Conservation (phyloP, 805 yeast species). For the Candida michaelii region DNA sequence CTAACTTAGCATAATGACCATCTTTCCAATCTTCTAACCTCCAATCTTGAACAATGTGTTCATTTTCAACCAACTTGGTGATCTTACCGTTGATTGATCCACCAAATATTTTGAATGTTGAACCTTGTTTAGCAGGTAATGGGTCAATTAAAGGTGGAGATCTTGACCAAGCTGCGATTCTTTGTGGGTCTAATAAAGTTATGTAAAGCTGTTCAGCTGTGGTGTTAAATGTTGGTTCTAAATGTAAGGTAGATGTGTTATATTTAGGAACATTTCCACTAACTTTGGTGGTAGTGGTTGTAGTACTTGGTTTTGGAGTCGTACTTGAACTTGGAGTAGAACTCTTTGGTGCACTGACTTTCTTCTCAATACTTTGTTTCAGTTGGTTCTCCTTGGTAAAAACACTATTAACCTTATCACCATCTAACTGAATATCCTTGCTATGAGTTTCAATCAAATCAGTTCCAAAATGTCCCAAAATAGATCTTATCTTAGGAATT, state of each 20-base stretch:
- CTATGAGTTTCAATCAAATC: conserved; percentile 78
- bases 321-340: neutral
- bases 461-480: conserved; percentile 65
- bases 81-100: conserved; percentile 82
- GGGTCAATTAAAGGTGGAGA: conserved; percentile 59
- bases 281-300: conserved; percentile 12
- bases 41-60: conserved; percentile 75
- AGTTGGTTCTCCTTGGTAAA: conserved; percentile 52
- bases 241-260: conserved; percentile 76
- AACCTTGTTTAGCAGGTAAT: conserved; percentile 52
- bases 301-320: conserved; percentile 2
- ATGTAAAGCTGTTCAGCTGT: conserved; percentile 81
- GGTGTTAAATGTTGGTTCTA: conserved; percentile 81
- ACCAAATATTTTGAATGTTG: conserved; percentile 72
- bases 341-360: conserved; percentile 1
- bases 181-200: conserved; percentile 71
- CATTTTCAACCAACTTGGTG: conserved; percentile 55
- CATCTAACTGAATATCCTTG: conserved; percentile 79
- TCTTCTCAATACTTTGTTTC: no score
- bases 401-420: conserved; percentile 38
- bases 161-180: conserved; percentile 91
- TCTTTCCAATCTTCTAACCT: conserved; percentile 83
- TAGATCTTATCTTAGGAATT: conserved; percentile 66
- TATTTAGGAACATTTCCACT: conserved; percentile 51
- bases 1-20: conserved; percentile 75